phyloP scores from a whole-genome alignment of 768 basidiomycete species.

The Chalciporus pseudorubinellus region DNA sequence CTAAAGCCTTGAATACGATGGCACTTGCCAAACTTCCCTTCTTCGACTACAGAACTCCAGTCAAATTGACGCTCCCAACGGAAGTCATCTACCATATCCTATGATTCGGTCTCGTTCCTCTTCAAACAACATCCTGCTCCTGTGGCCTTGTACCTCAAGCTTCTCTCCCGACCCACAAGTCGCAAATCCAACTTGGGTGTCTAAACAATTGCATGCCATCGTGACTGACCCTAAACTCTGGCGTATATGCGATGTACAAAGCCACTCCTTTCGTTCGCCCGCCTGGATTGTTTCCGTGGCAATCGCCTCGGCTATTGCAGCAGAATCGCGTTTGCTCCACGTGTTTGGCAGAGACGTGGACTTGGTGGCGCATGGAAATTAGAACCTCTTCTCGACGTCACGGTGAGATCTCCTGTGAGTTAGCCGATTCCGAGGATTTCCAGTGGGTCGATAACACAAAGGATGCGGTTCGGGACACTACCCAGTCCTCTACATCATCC shows the following conservation, averaged over 20 bases:
- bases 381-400: too few species aligned
- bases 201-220: background rate
- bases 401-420: too few species aligned
- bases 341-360: too few species aligned
- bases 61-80: background rate
- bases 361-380: too few species aligned
- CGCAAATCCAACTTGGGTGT: background rate
- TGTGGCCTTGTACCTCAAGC: background rate
- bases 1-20: too few species aligned
- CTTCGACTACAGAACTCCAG: too few species aligned
- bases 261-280: background rate
- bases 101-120: background rate
- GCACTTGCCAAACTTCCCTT: too few species aligned
- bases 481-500: background rate
- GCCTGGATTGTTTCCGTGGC: background rate
- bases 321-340: background rate
- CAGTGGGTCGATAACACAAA: too few species aligned
- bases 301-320: background rate
- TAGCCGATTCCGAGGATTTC: too few species aligned
- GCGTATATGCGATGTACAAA: background rate
- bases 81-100: background rate
- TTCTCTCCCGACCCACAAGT: too few species aligned
- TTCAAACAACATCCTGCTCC: background rate
- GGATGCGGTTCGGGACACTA: too few species aligned
- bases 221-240: background rate